Evolutionary conservation across 2,329 filamentous ascomycete species (phyloP), one percentile per base, ranked within the genome.

Genomic region (Paramyrothecium roridum): DNA sequence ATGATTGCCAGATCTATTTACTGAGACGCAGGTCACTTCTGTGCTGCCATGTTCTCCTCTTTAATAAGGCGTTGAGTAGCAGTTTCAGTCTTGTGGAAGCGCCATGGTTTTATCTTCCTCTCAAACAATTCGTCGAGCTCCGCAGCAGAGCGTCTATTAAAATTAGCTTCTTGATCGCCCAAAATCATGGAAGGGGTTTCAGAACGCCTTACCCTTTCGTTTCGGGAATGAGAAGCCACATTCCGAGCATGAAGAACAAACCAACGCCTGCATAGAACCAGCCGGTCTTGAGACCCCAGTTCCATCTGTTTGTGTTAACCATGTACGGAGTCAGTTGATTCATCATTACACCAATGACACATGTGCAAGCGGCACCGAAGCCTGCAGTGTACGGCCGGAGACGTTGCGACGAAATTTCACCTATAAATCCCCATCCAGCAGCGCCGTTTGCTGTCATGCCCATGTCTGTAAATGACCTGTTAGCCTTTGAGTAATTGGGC

Each of bases 401-500:
- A 4, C 70, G 65, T 13, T 70, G 68, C 0, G 72, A 69, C 0
- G 72, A 73, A 10, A 73, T 71, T 54, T 74, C 74, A 37, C 63
- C 67, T 37, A 69, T 64, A 48, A 67, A 67, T 1, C 66, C 65
- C 63, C 65, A 70, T 7, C 66, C 66, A 1, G 64, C 62, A 1
- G 63, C 64, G 8, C 61, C 63, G 48, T 63, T 67, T 33, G 60
- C 58, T 3, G 60, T 63, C 40, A 65, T 53, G 2, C 62, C 65
- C n/a, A 65, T 58, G 43, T 65, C 61, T 65, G 47, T 8, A 56
- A 43, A 7, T 3, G 13, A 40, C 2, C 55, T 43, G 8, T 59
- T 59, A 22, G 56, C 43, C 7, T 47, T 4, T 43, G 26, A 43
- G 59, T 57, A 16, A 43, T 48, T n/a, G n/a, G n/a, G 10, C 47